Evolutionary conservation across 1,139 yeast genomes (phyloP), one percentile per base, ranked within the genome.

Genomic region (Taphrina betulina): DNA sequence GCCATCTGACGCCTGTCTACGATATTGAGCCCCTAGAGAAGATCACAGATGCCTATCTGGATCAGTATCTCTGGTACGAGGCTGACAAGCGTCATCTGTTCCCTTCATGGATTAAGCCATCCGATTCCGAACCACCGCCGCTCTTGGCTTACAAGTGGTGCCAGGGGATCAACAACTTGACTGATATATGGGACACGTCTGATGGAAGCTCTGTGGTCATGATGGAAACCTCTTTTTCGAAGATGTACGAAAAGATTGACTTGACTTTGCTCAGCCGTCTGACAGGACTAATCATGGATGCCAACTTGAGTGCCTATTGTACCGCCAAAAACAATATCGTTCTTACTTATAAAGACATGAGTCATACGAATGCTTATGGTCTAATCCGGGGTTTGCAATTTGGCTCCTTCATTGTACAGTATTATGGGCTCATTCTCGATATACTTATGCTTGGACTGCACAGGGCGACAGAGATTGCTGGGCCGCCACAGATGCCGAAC

Each of bases 81-180:
- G 92, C 95, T 3, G 96, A 88, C 53, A 83, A 85, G 65, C 73
- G 96, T 58, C 81, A 83, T 17, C 72, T 94, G 36, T 94, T 94
- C 70, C 99, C 99, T 2, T 84, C 84, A 66, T 94, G 98, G 98
- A 77, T 92, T 44, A 92, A 94, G 67, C 98, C 99, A 3, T 82
- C 87, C 63, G 98, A 92, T 65, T 81, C 88, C 28, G 98, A 94
- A 67, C 85, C 92, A 22, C 95, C 97, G 0, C 98, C 96, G 0
- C 70, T 90, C 38, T 73, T 90, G 60, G 95, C 86, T 0, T 90
- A 92, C 71, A 92, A 90, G 67, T 92, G 96, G 96, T 82, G 90
- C 64, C 95, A 87, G 65, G 96, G 96, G n/a, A 77, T 92, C 57
- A 92, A 89, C 67, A 88, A 89, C 63, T 70, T 89, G 53, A 72